Percentiles rank a stretch among this genome's conserved stretches.
Conservation (phyloP, 2,329 filamentous ascomycete species). For the Fusarium liriodendri region DNA sequence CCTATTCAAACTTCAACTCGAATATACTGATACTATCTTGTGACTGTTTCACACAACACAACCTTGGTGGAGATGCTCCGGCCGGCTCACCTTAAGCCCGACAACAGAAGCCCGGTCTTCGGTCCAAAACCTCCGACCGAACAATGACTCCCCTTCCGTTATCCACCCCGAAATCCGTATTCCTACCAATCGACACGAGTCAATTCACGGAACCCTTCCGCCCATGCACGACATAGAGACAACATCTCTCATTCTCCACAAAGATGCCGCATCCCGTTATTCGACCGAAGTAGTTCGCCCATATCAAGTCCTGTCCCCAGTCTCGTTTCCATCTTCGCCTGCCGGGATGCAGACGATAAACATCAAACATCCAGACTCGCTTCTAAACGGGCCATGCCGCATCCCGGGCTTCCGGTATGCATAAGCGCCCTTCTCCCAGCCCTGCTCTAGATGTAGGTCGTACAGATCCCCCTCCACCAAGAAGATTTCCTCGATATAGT, state of each 20-base stretch:
- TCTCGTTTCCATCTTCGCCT: conserved; percentile 17
- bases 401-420: conserved; percentile 54
- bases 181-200: not conserved
- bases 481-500: conserved; percentile 53
- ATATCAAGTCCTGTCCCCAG: conserved; percentile 7
- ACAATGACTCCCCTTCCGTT: not conserved
- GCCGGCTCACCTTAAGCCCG: conserved; percentile 3
- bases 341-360: conserved; percentile 42
- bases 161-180: not conserved
- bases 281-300: not conserved
- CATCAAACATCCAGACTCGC: conserved; percentile 49
- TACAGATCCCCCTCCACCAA: conserved; percentile 50
- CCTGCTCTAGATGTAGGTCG: conserved; percentile 45
- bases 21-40: no score
- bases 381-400: conserved; percentile 53
- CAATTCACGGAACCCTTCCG: not conserved
- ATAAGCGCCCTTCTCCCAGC: conserved; percentile 51
- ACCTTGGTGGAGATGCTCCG: not conserved
- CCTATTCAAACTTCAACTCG: not conserved
- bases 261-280: not conserved
- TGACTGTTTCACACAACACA: not conserved
- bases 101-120: conserved; percentile 19
- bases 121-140: not conserved
- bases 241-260: not conserved
- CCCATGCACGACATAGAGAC: not conserved